Evolutionary conservation across 352 stramenopile species (phyloP), one percentile per base, ranked within the genome.

Genomic region (Plasmopara viticola): DNA sequence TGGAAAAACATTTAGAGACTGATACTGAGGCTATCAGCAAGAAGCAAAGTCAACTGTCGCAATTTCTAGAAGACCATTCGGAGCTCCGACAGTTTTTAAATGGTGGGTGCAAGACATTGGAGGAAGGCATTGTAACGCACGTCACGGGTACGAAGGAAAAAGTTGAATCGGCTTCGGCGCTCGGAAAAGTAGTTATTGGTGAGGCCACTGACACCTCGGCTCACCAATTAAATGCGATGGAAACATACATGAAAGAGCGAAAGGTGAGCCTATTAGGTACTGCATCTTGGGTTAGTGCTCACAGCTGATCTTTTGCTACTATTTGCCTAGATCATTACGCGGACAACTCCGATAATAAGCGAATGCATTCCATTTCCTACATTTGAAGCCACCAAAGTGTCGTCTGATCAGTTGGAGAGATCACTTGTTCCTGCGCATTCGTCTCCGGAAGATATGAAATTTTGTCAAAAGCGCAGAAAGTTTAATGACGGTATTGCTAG

Each of bases 161-260:
- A 31, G 44, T 79, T n/a, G 57, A 57, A 4, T 38, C 49, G 7
- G 61, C 50, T 28, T 61, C 65, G 13, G 34, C 25, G n/a, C 53
- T 70, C 43, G 53, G 50, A 15, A 62, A 62, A 1, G 46, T 59
- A 29, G 47, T 78, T 45, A 33, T 74, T 37, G 44, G 20, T 13
- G 58, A 78, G 20, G 60, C 63, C 12, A 55, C 48, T 9, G 50
- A 59, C 25, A 53, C 66, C 8, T 72, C 66, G 12, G 63, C 44
- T 8, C 53, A 66, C 15, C 66, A 73, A 37, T 51, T 72, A 14
- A 28, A 79, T 20, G 60, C 66, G 10, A 62, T 79, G 25, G 63
- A 69, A 45, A 44, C 58, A 10, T 84, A 66, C 54, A 60, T 81
- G 51, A 79, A 79, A 60, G 79, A 81, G 42, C 48, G 68, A 61